phyloP scores from a whole-genome alignment of 352 stramenopile genomes.

The Globisporangium heterothallicum region DNA sequence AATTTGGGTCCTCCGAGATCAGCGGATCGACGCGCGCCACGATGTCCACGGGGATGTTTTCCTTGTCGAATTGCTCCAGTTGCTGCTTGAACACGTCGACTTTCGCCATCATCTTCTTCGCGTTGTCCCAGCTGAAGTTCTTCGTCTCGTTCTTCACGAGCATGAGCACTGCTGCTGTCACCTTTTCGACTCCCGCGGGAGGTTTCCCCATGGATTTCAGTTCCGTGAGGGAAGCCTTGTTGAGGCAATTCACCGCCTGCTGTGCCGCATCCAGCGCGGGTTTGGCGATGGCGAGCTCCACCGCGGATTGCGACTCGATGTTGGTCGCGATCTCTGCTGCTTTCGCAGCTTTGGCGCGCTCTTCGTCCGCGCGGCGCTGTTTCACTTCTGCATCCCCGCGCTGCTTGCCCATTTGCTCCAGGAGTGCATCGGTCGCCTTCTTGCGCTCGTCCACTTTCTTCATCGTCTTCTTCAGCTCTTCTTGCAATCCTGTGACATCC shows the following conservation, averaged over 20 bases:
- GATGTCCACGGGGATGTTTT: conserved; percentile 88
- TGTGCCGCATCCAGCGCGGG: conserved; percentile 78
- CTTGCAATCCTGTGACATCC: conserved; percentile 75
- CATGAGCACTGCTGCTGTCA: conserved; percentile 87
- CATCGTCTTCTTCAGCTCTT: conserved; percentile 85
- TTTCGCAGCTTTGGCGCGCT: conserved; percentile 64
- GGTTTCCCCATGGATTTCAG: conserved; percentile 88
- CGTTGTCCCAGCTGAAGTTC: conserved; percentile 93
- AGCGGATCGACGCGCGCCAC: conserved; percentile 77
- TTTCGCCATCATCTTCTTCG: conserved; percentile 96
- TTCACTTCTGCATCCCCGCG: conserved; percentile 86
- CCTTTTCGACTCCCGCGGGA: conserved; percentile 83
- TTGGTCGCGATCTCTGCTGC: conserved; percentile 57
- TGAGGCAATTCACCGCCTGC: conserved; percentile 86
- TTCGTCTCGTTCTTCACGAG: conserved; percentile 93
- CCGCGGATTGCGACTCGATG: conserved; percentile 66
- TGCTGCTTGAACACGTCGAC: conserved; percentile 90
- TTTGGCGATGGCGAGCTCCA: conserved; percentile 75
- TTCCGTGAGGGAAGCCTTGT: conserved; percentile 85
- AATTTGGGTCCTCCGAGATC: conserved; percentile 87
- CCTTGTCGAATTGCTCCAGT: conserved; percentile 88
- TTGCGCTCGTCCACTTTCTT: conserved; percentile 90
- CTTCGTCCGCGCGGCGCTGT: conserved; percentile 72
- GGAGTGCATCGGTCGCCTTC: conserved; percentile 73
- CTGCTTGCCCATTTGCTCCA: conserved; percentile 89